Evolutionary conservation across 75 land plant species (phyloP).

Genomic region (Picea glauca): DNA sequence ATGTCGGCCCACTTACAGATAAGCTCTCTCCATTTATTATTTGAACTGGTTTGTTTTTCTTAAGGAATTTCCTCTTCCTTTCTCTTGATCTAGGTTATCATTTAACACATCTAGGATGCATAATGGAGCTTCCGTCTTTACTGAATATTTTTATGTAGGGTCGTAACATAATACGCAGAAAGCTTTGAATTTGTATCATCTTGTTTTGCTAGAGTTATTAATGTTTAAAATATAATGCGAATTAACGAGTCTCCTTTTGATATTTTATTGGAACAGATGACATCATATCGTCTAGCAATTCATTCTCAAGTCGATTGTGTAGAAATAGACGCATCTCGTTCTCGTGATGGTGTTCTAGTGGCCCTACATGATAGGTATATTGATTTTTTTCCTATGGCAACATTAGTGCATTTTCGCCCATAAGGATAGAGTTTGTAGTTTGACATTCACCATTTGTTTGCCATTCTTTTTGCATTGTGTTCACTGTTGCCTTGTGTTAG

Average conservation of each 20-base stretch:
- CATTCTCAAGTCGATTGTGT: conserved; percentile 68
- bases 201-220: too few relatives aligned
- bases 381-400: background rate
- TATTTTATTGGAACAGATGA: conserved; percentile 43
- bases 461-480: background rate
- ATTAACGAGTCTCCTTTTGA: background rate
- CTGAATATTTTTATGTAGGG: too few relatives aligned
- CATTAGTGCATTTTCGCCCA: background rate
- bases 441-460: background rate
- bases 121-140: too few relatives aligned
- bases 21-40: too few relatives aligned
- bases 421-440: background rate
- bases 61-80: too few relatives aligned
- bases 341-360: conserved; percentile 75
- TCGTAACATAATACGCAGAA: too few relatives aligned
- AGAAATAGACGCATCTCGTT: conserved; percentile 86
- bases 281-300: conserved; percentile 60
- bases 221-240: background rate
- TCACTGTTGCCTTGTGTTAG: background rate
- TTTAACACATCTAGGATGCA: too few relatives aligned
- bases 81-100: too few relatives aligned
- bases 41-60: too few relatives aligned
- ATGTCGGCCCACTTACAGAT: too few relatives aligned
- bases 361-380: conserved; percentile 88
- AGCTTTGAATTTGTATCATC: too few relatives aligned